Conservation (phyloP, 441 rosid genomes). For the Lepidium campestre region DNA sequence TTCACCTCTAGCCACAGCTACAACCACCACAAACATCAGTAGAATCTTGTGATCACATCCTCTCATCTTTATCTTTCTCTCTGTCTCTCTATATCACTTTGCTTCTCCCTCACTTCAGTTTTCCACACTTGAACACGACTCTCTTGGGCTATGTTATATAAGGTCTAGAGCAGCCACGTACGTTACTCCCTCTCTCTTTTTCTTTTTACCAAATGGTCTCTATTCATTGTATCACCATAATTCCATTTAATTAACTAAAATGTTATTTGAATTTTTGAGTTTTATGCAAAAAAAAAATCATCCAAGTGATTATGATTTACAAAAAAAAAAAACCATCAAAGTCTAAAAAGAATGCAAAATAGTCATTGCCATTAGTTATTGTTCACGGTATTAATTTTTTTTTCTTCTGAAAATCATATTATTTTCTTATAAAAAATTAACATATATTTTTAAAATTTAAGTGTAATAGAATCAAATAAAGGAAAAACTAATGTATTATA, state of each 20-base stretch:
- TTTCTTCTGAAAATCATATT: too few species aligned
- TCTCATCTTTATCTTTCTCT: constrained; percentile 9
- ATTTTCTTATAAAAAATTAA: too few species aligned
- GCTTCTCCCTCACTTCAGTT: constrained; percentile 11
- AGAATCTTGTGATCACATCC: constrained; percentile 6
- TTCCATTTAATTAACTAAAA: not conserved
- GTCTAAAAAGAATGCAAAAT: too few species aligned
- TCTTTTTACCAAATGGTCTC: constrained; percentile 4
- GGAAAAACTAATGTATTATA: too few species aligned
- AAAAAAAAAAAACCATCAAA: too few species aligned
- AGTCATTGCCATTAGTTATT: too few species aligned
- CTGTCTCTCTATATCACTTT: not conserved
- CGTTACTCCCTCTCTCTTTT: not conserved
- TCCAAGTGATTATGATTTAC: too few species aligned
- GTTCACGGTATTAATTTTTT: too few species aligned
- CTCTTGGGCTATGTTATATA: constrained; percentile 12
- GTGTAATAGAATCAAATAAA: too few species aligned
- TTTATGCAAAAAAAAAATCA: too few species aligned
- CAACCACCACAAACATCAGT: constrained; percentile 10
- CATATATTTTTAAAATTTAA: too few species aligned
- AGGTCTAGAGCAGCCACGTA: constrained; percentile 16
- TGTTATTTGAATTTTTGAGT: not conserved
- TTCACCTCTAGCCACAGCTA: not conserved
- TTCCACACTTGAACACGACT: constrained; percentile 14
- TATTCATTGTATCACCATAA: constrained; percentile 6